Percentiles rank a stretch among this genome's conserved stretches.
Conservation (phyloP, 2,329 filamentous ascomycete genomes). For the Balansia obtecta region DNA sequence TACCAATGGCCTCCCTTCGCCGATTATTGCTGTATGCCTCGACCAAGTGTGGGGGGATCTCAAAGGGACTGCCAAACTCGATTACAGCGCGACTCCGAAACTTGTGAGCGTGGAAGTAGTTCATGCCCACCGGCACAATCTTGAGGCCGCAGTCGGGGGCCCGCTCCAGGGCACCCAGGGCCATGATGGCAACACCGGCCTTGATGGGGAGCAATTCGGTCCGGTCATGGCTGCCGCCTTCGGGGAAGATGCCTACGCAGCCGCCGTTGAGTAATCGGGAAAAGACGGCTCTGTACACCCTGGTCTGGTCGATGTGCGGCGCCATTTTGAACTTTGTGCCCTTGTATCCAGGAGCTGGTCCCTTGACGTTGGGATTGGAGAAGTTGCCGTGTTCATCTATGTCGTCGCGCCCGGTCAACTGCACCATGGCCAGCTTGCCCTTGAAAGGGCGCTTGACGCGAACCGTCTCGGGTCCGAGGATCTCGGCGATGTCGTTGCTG, state of each 20-base stretch:
- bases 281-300: slow-evolving; percentile 91
- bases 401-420: slow-evolving; percentile 71
- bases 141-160: slow-evolving; percentile 80
- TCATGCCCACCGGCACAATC: slow-evolving; percentile 96
- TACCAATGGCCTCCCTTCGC: slow-evolving; percentile 74
- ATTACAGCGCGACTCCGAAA: slow-evolving; percentile 92
- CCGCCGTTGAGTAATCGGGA: slow-evolving; percentile 68
- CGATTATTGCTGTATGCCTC: slow-evolving; percentile 75
- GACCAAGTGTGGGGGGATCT: slow-evolving; percentile 71
- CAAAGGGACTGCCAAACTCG: slow-evolving; percentile 84
- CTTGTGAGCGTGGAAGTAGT: slow-evolving; percentile 98
- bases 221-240: slow-evolving; percentile 91
- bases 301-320: slow-evolving; percentile 85
- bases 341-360: slow-evolving; percentile 48
- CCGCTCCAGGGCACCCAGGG: slow-evolving; percentile 74
- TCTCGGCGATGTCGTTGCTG: slow-evolving; percentile 73
- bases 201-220: slow-evolving; percentile 86
- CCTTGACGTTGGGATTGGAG: slow-evolving; percentile 39
- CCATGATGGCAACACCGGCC: slow-evolving; percentile 97
- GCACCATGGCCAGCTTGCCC: slow-evolving; percentile 58
- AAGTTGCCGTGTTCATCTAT: slow-evolving; percentile 55
- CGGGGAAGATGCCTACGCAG: slow-evolving; percentile 92
- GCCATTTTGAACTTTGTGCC: slow-evolving; percentile 80
- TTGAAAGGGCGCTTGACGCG: slow-evolving; percentile 81
- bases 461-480: slow-evolving; percentile 68